Evolutionary conservation across 2,329 filamentous ascomycete species (phyloP), one percentile per base, ranked within the genome.

Genomic region (Neonectria sp.): DNA sequence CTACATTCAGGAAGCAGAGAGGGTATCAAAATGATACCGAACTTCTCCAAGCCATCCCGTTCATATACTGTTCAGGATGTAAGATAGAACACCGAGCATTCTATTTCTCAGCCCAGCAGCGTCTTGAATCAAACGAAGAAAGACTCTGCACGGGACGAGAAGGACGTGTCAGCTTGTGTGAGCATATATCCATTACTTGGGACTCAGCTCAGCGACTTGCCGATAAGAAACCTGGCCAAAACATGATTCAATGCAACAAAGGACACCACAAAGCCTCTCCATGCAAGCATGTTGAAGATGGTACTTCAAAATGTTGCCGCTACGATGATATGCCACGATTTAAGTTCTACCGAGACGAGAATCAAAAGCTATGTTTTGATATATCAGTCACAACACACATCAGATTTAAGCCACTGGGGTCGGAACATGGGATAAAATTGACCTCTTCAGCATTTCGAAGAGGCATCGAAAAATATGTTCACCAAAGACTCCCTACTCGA

Each of bases 31-130:
- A 12, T 24, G 61, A 64, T 25, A 37, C 21, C 11, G 55, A 59
- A 45, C 27, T 64, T 33, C 37, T 59, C 7, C 21, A 53, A 37
- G 35, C 21, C 6, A 35, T 64, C 11, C 61, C 61, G 2, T 64
- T 64, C 13, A 37, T 58, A 15, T 59, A 58, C 27, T 64, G 55
- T n/a, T 46, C 61, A n/a, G 61, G 61, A 17, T 64, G 61, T 29
- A 53, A 59, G 6, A 58, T 64, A 24, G 61, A 64, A 59, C 61
- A 64, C 27, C 55, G 61, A 31, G 55, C 60, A 33, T 46, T 57
- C 25, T 63, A 58, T 29, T 63, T 63, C 35, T 63, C 61, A 31
- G 25, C 55, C 21, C 46, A 51, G 55, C 61, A 63, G 27, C 61
- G 55, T n/a, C 46, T 53, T 21, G 55, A 63, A 12, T 51, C 61